A percentile compares a stretch with the other conserved stretches of the same genome.
Evolutionary conservation across 2,329 filamentous ascomycete genomes (phyloP).

Genomic region (Nemania sp.): DNA sequence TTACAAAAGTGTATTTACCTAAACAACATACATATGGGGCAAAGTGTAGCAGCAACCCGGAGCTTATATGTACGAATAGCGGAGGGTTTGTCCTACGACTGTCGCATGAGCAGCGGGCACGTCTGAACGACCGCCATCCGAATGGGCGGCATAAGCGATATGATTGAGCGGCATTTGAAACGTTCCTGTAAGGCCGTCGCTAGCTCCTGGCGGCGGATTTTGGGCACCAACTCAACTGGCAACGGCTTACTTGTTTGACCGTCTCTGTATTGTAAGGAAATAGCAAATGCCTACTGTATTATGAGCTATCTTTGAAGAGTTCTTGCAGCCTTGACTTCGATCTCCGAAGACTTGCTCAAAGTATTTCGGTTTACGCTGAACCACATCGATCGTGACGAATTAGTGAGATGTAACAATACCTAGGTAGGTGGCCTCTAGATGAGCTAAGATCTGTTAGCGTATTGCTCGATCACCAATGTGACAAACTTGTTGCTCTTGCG

Average conservation of each 20-base stretch:
- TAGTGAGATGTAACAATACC: not conserved
- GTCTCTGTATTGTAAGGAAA: constrained; percentile 31
- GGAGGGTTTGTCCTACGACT: constrained; percentile 19
- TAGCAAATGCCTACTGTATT: constrained; percentile 36
- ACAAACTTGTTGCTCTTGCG: too few relatives aligned
- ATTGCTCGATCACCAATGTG: not conserved
- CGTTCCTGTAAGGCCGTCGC: constrained; percentile 18
- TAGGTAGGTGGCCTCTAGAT: too few relatives aligned
- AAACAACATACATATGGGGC: constrained; percentile 17
- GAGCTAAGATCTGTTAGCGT: not conserved
- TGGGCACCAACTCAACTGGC: constrained; percentile 25
- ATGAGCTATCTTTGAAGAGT: constrained; percentile 19
- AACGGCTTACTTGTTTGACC: constrained; percentile 21
- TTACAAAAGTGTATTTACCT: constrained; percentile 27
- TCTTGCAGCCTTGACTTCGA: not conserved
- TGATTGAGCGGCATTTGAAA: constrained; percentile 18
- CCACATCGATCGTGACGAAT: not conserved
- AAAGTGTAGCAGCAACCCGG: constrained; percentile 30
- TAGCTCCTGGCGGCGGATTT: constrained; percentile 6
- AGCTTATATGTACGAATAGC: constrained; percentile 36
- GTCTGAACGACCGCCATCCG: constrained; percentile 22
- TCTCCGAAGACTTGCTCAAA: not conserved
- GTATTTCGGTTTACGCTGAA: not conserved
- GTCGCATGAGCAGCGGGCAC: constrained; percentile 22
- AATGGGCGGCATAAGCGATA: constrained; percentile 21